These are phyloP conservation scores for Fusarium camptoceras DNA, from an alignment of 2,329 filamentous ascomycete species.

Conservation along the genomic window DNA sequence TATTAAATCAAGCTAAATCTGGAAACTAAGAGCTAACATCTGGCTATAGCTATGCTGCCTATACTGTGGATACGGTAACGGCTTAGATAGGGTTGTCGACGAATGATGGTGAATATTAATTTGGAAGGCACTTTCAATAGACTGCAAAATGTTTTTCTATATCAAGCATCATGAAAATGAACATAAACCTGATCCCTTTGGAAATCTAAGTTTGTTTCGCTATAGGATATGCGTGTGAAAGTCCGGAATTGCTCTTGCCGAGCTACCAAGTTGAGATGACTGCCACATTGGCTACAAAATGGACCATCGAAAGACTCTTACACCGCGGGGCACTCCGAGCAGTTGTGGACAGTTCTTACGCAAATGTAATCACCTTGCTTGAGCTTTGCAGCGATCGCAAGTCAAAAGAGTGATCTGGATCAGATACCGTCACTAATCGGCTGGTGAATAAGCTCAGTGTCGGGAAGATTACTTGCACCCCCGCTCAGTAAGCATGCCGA, in stretches of 20 bases:
- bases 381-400: background rate
- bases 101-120: fast-evolving
- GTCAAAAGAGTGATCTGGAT: background rate
- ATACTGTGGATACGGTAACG: background rate
- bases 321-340: no score
- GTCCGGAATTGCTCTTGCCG: background rate
- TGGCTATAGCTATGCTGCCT: slow-evolving; percentile 11
- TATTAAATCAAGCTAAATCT: no score
- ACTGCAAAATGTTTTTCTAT: background rate
- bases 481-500: background rate
- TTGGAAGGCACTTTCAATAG: background rate
- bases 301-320: no score
- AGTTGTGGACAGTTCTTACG: no score
- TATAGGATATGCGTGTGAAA: background rate
- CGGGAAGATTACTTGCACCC: background rate
- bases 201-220: no score
- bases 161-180: background rate
- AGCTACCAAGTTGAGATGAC: background rate
- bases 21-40: background rate
- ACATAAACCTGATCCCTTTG: no score
- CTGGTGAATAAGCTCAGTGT: background rate
- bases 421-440: background rate
- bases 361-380: background rate
- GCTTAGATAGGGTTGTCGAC: background rate
- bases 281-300: no score